Conservation (phyloP, 78 protist genomes). For the Anaeramoeba flamelloides region DNA sequence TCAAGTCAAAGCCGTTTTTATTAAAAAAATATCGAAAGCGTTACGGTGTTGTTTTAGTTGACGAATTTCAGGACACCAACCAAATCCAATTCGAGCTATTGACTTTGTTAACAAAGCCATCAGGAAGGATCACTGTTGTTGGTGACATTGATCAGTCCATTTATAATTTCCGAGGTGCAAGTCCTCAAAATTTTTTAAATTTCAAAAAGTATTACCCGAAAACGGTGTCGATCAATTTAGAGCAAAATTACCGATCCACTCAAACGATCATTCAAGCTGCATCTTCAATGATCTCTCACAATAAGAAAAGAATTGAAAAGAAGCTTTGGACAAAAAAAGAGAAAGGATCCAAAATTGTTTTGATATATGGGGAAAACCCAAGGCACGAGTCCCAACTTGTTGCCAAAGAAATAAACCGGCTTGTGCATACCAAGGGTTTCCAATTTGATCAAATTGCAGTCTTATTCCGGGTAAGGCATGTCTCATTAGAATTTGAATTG, state of each 20-base stretch:
- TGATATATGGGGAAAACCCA: neutral
- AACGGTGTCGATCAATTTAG: neutral
- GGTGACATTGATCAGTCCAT: neutral
- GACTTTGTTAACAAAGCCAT: neutral
- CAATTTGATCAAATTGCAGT: neutral
- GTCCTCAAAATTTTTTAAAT: neutral
- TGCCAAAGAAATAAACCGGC: neutral
- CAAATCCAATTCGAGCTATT: neutral
- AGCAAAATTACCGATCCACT: neutral
- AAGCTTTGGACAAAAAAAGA: neutral
- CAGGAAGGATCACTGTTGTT: neutral
- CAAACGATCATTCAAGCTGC: neutral
- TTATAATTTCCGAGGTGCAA: neutral
- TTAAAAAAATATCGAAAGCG: neutral
- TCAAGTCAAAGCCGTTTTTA: neutral
- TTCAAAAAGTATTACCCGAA: neutral
- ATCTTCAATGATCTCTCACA: neutral
- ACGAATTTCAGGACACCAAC: neutral
- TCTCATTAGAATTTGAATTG: neutral
- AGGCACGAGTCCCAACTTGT: neutral
- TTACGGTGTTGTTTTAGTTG: neutral
- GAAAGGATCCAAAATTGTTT: neutral
- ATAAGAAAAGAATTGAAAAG: neutral
- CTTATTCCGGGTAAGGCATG: neutral
- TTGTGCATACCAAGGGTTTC: neutral